These are phyloP conservation scores for Stromatinia cepivora DNA, from an alignment of 2,329 filamentous ascomycete species.

Conservation along the genomic window DNA sequence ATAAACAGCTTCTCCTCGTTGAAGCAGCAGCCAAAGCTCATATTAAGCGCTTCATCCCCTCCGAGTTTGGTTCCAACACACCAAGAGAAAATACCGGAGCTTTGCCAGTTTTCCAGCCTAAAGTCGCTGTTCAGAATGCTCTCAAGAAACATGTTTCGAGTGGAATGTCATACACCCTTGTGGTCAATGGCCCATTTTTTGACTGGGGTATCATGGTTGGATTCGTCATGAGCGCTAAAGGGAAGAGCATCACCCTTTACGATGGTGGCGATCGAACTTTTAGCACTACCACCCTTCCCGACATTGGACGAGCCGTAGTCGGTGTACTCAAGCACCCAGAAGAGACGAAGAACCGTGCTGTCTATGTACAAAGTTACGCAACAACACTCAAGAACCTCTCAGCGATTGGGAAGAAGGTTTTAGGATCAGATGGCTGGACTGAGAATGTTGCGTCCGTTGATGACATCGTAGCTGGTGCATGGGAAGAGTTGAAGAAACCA, in stretches of 20 bases:
- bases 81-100: slow-evolving; percentile 25
- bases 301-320: slow-evolving; percentile 42
- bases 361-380: slow-evolving; percentile 31
- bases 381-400: slow-evolving; percentile 28
- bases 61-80: slow-evolving; percentile 51
- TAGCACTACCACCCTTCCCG: slow-evolving; percentile 35
- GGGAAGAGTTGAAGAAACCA: slow-evolving; percentile 30
- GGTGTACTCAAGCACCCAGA: slow-evolving; percentile 42
- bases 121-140: slow-evolving; percentile 29
- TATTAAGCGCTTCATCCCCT: slow-evolving; percentile 61
- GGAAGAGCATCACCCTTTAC: slow-evolving; percentile 43
- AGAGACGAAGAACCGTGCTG: slow-evolving; percentile 30
- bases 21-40: slow-evolving; percentile 59
- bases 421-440: slow-evolving; percentile 28
- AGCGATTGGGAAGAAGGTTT: slow-evolving; percentile 28
- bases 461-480: slow-evolving; percentile 27
- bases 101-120: slow-evolving; percentile 26
- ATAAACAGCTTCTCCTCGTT: slow-evolving; percentile 46
- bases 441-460: slow-evolving; percentile 24
- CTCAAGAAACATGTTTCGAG: slow-evolving; percentile 24
- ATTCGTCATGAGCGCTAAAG: slow-evolving; percentile 8
- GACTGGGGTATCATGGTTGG: slow-evolving; percentile 17
- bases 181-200: slow-evolving; percentile 16
- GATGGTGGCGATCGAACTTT: slow-evolving; percentile 50
- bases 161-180: slow-evolving; percentile 16